Evolutionary conservation across 179 eudicot genomes (phyloP).

Genomic region (Heliamphora ciliata): DNA sequence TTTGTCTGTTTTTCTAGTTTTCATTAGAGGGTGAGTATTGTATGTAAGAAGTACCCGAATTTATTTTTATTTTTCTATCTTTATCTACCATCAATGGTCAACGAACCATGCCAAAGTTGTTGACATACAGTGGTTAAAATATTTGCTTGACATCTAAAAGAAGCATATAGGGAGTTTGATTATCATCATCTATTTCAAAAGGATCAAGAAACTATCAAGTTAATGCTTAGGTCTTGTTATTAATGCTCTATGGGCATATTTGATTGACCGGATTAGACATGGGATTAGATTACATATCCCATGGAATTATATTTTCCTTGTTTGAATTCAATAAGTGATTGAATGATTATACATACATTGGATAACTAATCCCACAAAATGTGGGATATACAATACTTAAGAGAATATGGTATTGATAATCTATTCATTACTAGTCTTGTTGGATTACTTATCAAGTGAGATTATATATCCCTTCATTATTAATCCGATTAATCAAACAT

Average conservation of each 20-base stretch:
- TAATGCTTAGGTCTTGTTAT: neutral
- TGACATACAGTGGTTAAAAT: slow-evolving; percentile 1
- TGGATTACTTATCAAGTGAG: too few relatives aligned
- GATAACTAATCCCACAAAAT: too few relatives aligned
- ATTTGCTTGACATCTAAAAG: neutral
- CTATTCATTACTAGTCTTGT: too few relatives aligned
- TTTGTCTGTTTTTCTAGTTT: neutral
- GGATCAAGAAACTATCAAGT: neutral
- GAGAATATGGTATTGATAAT: too few relatives aligned
- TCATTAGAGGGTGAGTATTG: neutral
- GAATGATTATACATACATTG: too few relatives aligned
- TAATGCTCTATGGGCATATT: neutral
- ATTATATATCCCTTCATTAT: too few relatives aligned
- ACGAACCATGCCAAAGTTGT: neutral
- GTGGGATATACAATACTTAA: too few relatives aligned
- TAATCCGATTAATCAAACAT: too few relatives aligned
- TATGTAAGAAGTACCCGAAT: neutral
- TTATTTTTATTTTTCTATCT: neutral
- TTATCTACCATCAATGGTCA: neutral
- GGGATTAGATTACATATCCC: too few relatives aligned
- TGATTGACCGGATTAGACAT: too few relatives aligned
- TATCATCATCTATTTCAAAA: neutral
- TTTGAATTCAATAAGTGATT: too few relatives aligned
- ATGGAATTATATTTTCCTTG: too few relatives aligned
- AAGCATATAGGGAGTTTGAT: neutral